Conservation (phyloP, 2,329 filamentous ascomycete species). For the Pseudogymnoascus sp. region DNA sequence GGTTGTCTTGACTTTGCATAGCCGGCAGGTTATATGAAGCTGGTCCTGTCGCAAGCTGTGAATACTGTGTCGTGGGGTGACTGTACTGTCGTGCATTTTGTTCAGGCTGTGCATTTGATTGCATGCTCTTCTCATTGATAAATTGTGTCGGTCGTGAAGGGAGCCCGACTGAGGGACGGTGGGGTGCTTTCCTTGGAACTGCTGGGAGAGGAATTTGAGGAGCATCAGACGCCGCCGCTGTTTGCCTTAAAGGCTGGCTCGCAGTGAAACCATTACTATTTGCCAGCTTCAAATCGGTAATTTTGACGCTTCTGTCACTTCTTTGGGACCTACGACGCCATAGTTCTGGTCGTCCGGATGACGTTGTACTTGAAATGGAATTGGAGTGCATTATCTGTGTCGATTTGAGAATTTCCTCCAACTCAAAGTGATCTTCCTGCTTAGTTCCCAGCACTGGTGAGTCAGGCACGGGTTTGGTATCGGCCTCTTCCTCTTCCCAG, state of each 20-base stretch:
- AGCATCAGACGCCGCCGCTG: background rate
- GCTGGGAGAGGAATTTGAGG: slow-evolving; percentile 4
- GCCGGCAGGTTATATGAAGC: background rate
- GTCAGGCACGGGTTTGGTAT: background rate
- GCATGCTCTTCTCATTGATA: background rate
- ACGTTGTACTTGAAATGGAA: slow-evolving; percentile 6
- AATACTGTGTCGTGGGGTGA: background rate
- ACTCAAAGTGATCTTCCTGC: slow-evolving; percentile 2
- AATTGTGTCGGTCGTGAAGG: background rate
- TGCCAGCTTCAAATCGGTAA: slow-evolving; percentile 24
- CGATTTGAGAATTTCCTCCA: slow-evolving; percentile 4
- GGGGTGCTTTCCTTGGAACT: background rate
- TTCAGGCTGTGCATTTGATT: background rate
- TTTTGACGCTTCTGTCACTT: slow-evolving; percentile 20
- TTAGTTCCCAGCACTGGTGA: background rate
- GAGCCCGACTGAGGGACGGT: background rate
- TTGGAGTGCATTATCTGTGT: slow-evolving; percentile 5
- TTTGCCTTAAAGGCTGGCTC: slow-evolving; percentile 15
- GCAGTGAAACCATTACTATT: slow-evolving; percentile 27
- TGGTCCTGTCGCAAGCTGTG: background rate
- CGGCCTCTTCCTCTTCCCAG: background rate
- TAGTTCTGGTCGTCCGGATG: slow-evolving; percentile 18
- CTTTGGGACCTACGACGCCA: slow-evolving; percentile 24
- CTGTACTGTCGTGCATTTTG: background rate
- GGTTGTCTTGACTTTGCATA: background rate